A percentile compares a stretch with the other conserved stretches of the same genome.
Conservation (phyloP, 768 basidiomycete species). For the Dendrothele bispora region DNA sequence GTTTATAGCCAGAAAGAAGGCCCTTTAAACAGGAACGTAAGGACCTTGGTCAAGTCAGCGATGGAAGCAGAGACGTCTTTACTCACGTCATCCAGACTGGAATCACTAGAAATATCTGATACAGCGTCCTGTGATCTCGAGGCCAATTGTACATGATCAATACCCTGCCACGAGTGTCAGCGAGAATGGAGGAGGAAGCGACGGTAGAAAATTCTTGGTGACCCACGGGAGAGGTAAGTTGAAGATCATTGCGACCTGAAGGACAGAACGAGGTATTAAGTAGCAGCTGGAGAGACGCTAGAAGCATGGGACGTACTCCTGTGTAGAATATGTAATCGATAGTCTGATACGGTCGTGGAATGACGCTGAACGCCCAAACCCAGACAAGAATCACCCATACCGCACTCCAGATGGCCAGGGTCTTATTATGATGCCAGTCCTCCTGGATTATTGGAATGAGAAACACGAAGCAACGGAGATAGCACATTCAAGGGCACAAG, state of each 20-base stretch:
- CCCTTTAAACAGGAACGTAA: slow-evolving; percentile 43
- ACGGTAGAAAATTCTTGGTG: neutral
- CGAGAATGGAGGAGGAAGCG: neutral
- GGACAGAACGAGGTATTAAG: no score
- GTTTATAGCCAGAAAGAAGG: slow-evolving; percentile 58
- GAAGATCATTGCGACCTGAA: no score
- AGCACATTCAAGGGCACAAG: neutral
- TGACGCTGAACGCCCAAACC: slow-evolving; percentile 58
- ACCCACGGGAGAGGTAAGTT: slow-evolving; percentile 60
- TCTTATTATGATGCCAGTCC: slow-evolving; percentile 23
- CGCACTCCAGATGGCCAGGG: slow-evolving; percentile 61
- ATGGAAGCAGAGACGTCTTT: slow-evolving; percentile 1
- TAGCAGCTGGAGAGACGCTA: no score
- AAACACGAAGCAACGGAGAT: no score
- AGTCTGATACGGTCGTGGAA: slow-evolving; percentile 40
- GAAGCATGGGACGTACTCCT: slow-evolving; percentile 56
- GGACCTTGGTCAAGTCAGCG: slow-evolving; percentile 10
- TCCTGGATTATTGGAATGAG: no score
- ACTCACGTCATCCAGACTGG: slow-evolving; percentile 67
- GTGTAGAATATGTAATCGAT: slow-evolving; percentile 66
- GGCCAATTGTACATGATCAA: slow-evolving; percentile 77
- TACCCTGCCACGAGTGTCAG: no score
- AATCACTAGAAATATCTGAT: slow-evolving; percentile 59
- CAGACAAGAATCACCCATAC: slow-evolving; percentile 70
- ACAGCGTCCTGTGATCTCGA: slow-evolving; percentile 53